Base-by-base conservation (phyloP, 495 filamentous ascomycete species). In the Lophiostoma macrostomum region DNA sequence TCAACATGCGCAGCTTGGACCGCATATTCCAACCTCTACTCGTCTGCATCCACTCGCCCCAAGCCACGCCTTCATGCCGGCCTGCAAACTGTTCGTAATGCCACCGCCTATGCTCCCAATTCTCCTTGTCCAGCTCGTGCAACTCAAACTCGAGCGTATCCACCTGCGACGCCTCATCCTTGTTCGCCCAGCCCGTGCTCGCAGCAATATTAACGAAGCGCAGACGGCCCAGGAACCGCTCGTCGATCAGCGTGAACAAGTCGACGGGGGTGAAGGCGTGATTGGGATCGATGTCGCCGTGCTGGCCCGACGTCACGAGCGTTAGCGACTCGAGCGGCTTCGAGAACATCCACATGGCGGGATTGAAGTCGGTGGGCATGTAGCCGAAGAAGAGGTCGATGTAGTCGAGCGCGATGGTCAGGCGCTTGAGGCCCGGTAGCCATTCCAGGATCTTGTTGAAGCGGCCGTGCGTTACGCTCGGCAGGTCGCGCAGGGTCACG, bases 331-430 rank as follows among this genome's bases (percentile, higher is more conserved):
- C 27, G 4, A 64, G 51, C 13, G 60, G 60, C 11, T 45, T 55
- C 7, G 18, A 28, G 37, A 39, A 43, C 44, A 10, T 40, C 50
- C 44, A 50, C 14, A 18, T 18, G 2, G 24, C 20, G 11, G 46
- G 30, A 0, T 22, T 28, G 19, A 8, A 50, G 18, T n/a, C 3
- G 1, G 18, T 2, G 2, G 37, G 47, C 20, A 29, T 20, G n/a
- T 16, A 5, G 37, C 35, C 57, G 38, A 68, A 36, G 31, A 24
- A 38, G 13, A 39, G 42, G 48, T 46, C 47, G 34, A 71, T 59
- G 50, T 70, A 69, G 37, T 69, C 66, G 4, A 64, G 48, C 13
- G 62, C 50, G 7, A 70, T 47, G 28, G 57, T 66, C 5, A 71
- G 55, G 5, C 36, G 18, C 5, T 32, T 46, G 1, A 71, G 36